phyloP scores from a whole-genome alignment of 352 stramenopile species.

The Thraustochytrium sp. region DNA sequence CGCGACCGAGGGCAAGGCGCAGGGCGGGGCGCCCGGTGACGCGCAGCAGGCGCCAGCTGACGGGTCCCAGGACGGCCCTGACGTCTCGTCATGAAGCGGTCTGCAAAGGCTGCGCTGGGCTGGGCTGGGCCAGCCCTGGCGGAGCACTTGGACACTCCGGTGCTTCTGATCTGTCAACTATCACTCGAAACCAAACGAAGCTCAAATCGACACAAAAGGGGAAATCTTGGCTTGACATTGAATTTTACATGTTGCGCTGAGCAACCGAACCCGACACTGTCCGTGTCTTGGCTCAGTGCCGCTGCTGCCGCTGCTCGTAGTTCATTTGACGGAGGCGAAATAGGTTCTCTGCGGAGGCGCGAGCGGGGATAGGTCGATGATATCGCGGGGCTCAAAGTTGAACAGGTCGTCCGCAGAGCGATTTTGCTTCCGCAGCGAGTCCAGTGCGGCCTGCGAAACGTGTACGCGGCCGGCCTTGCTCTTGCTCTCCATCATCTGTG shows the following conservation, averaged over 20 bases:
- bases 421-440: background rate
- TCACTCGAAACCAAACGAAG: too few species aligned
- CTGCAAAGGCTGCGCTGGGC: too few species aligned
- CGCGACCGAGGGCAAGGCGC: background rate
- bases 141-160: too few species aligned
- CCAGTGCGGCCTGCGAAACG: constrained; percentile 50
- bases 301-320: background rate
- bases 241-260: background rate
- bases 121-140: too few species aligned
- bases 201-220: too few species aligned
- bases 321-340: background rate
- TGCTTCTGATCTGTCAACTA: too few species aligned
- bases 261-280: background rate
- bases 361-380: constrained; percentile 33
- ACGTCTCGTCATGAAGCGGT: too few species aligned
- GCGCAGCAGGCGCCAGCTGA: too few species aligned
- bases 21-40: too few species aligned
- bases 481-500: constrained; percentile 69
- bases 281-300: background rate
- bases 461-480: constrained; percentile 68
- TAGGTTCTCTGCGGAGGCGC: constrained; percentile 11
- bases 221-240: too few species aligned
- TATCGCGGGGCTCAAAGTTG: background rate
- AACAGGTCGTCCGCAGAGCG: background rate
- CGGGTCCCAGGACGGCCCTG: too few species aligned